Evolutionary conservation across 805 yeast genomes (phyloP).

Genomic region (Tetrapisispora namnaoensis): DNA sequence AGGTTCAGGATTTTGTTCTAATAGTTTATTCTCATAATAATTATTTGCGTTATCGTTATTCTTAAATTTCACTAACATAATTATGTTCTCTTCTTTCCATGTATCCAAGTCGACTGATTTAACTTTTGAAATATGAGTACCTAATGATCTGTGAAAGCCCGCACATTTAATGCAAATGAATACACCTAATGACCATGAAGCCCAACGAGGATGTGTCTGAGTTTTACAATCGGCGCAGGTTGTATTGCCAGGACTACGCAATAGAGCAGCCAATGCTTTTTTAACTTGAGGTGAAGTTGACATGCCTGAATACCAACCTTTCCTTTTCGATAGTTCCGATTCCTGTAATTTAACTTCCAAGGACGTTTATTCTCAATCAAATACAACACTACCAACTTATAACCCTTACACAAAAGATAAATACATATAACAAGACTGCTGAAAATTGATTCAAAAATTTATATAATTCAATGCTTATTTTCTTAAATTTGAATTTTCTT

Average conservation of each 20-base stretch:
- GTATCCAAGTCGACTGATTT: constrained; percentile 90
- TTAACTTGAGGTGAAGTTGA: constrained; percentile 35
- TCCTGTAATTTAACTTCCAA: too few relatives aligned
- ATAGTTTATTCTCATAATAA: constrained; percentile 73
- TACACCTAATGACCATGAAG: constrained; percentile 93
- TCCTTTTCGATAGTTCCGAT: not conserved
- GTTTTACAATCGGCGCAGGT: constrained; percentile 87
- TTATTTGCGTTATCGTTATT: constrained; percentile 59
- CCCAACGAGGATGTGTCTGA: constrained; percentile 92
- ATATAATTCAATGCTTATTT: too few relatives aligned
- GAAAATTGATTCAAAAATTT: too few relatives aligned
- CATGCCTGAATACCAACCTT: constrained; percentile 2
- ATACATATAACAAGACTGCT: too few relatives aligned
- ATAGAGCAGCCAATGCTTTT: constrained; percentile 57
- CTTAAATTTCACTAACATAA: constrained; percentile 78
- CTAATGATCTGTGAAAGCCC: constrained; percentile 91
- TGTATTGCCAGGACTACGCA: constrained; percentile 69
- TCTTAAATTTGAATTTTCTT: too few relatives aligned
- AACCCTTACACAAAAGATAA: too few relatives aligned
- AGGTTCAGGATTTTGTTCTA: constrained; percentile 33
- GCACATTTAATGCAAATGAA: constrained; percentile 91
- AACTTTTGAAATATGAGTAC: constrained; percentile 88
- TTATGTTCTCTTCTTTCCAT: constrained; percentile 90
- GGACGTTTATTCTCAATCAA: too few relatives aligned
- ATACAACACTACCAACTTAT: not conserved